Conservation (phyloP, 164 flowering plant species). For the Magnolia sinica region DNA sequence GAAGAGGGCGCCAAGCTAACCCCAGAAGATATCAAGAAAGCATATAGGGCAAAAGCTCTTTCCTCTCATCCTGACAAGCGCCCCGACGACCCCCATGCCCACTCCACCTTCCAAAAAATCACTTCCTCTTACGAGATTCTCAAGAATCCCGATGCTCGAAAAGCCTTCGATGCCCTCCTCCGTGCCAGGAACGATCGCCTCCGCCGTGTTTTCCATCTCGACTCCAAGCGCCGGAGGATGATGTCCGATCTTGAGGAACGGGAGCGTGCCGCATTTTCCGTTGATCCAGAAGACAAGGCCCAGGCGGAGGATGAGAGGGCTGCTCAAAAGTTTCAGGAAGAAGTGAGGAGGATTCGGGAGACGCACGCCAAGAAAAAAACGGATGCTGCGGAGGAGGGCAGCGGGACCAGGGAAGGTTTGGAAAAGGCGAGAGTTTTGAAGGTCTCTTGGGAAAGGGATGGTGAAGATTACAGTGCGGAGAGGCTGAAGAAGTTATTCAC, state of each 20-base stretch:
- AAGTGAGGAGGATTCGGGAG: conserved; percentile 60
- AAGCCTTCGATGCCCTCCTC: no score
- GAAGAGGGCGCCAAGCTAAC: no score
- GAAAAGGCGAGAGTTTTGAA: conserved; percentile 64
- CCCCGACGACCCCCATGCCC: no score
- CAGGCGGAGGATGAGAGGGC: conserved; percentile 61
- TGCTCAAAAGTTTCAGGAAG: conserved; percentile 52
- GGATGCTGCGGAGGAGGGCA: conserved; percentile 2
- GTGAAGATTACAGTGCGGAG: conserved; percentile 51
- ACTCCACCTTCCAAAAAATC: no score
- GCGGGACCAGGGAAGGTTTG: conserved; percentile 10
- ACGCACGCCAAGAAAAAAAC: conserved; percentile 43
- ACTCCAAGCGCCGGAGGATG: conserved; percentile 59
- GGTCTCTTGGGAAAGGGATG: conserved; percentile 69
- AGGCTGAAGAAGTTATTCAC: conserved; percentile 55
- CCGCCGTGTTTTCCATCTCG: conserved; percentile 35
- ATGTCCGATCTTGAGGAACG: conserved; percentile 69
- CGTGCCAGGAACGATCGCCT: no score
- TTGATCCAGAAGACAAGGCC: conserved; percentile 31
- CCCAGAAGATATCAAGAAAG: no score
- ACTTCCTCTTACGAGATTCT: no score
- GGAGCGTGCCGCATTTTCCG: conserved; percentile 54
- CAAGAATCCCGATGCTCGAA: no score
- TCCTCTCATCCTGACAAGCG: no score
- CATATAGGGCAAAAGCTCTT: no score